Evolutionary conservation across 2,329 filamentous ascomycete species (phyloP).

Genomic region (Mycosphaerelloides madeirae): DNA sequence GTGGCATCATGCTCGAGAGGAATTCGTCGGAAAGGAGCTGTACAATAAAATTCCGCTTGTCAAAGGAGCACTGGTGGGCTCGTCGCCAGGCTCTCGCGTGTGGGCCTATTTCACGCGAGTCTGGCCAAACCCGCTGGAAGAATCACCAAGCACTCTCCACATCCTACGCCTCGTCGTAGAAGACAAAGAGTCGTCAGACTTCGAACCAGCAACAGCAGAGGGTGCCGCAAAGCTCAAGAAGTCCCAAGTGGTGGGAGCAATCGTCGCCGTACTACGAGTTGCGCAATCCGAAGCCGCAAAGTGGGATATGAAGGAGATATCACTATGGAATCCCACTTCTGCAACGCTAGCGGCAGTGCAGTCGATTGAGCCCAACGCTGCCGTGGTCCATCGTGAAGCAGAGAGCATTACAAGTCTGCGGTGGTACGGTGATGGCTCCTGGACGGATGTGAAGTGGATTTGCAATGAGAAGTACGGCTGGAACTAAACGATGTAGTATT

Average conservation of each 20-base stretch:
- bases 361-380: conserved; percentile 44
- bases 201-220: conserved; percentile 21
- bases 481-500: conserved; percentile 48
- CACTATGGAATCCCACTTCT: conserved; percentile 77
- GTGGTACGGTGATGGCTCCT: conserved; percentile 59
- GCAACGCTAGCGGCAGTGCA: conserved; percentile 39
- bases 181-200: conserved; percentile 33
- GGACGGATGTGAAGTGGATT: conserved; percentile 62
- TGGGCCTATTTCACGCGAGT: conserved; percentile 71
- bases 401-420: conserved; percentile 67
- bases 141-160: conserved; percentile 61
- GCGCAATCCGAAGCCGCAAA: conserved; percentile 66
- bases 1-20: conserved; percentile 78
- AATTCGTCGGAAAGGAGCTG: conserved; percentile 66
- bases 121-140: conserved; percentile 54
- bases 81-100: conserved; percentile 50
- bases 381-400: conserved; percentile 54
- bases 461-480: conserved; percentile 74
- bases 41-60: conserved; percentile 54
- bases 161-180: conserved; percentile 67
- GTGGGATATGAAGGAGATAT: conserved; percentile 66
- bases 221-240: conserved; percentile 14
- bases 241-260: conserved; percentile 40
- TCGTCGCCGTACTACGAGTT: conserved; percentile 60
- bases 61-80: conserved; percentile 65